phyloP scores from a whole-genome alignment of 441 rosid genomes.

The Gossypium schwendimanii region DNA sequence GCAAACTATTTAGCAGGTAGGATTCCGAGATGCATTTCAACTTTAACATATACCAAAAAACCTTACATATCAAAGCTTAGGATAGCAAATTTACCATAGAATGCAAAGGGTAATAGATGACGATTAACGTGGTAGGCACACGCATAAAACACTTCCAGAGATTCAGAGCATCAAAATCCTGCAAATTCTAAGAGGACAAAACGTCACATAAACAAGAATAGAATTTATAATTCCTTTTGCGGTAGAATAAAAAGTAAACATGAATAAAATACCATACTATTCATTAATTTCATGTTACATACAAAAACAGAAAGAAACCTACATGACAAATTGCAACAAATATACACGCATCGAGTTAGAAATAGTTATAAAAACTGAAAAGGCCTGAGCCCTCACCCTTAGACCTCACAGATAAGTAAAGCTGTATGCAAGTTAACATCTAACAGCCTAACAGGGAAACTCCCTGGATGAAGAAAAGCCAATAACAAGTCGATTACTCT shows the following conservation, averaged over 20 bases:
- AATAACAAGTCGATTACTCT: background rate
- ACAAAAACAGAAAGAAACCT: background rate
- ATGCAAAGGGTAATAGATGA: background rate
- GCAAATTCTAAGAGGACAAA: slow-evolving; percentile 1
- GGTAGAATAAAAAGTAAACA: background rate
- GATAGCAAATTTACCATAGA: slow-evolving; percentile 20
- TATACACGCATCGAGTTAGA: background rate
- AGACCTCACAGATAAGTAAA: background rate
- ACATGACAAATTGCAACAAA: background rate
- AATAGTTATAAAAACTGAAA: background rate
- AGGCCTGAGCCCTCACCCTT: too few relatives aligned
- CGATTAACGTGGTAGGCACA: background rate
- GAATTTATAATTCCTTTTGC: background rate
- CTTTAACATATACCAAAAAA: background rate
- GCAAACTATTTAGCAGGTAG: background rate
- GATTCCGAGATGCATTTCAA: background rate
- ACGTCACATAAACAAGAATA: background rate
- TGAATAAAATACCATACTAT: background rate
- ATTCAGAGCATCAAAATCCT: slow-evolving; percentile 14
- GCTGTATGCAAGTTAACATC: background rate
- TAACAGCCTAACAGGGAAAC: background rate
- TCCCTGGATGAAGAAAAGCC: background rate
- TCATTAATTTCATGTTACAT: background rate
- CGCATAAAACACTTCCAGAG: background rate
- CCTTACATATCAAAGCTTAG: background rate